Percentiles rank a stretch among this genome's conserved stretches.
Conservation (phyloP, 1,139 yeast species). For the Pneumocystis carinii region DNA sequence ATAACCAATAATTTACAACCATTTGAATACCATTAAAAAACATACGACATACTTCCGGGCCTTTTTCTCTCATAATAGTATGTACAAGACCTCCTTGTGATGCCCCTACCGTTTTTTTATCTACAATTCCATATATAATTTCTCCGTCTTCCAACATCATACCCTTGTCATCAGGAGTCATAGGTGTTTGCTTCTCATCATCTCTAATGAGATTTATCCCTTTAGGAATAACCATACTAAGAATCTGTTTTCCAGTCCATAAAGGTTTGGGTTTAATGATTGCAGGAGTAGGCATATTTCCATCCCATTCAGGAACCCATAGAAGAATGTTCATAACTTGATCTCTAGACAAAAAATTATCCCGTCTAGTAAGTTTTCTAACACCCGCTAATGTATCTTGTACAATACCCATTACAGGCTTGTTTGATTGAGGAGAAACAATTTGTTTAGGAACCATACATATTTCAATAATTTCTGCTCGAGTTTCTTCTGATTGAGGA, state of each 20-base stretch:
- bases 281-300: constrained; percentile 95
- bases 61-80: constrained; percentile 94
- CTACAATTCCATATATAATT: constrained; percentile 91
- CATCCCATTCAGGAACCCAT: constrained; percentile 99
- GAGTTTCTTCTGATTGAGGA: constrained; percentile 95
- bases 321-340: constrained; percentile 92
- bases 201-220: constrained; percentile 90
- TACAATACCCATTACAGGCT: constrained; percentile 99
- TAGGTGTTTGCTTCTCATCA: constrained; percentile 74
- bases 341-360: constrained; percentile 72
- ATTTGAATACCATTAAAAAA: constrained; percentile 87
- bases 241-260: constrained; percentile 94
- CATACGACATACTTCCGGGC: constrained; percentile 77
- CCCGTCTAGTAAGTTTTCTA: constrained; percentile 87
- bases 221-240: constrained; percentile 84
- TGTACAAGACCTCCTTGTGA: constrained; percentile 96
- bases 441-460: constrained; percentile 96
- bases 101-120: constrained; percentile 95
- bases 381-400: constrained; percentile 97
- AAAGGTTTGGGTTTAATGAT: constrained; percentile 85
- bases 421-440: constrained; percentile 95
- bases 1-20: constrained; percentile 89
- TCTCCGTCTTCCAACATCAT: constrained; percentile 88
- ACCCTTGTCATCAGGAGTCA: constrained; percentile 78
- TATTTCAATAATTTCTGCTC: constrained; percentile 86